These are phyloP conservation scores for Coemansia furcata DNA, from an alignment of 192 early-diverging fungal species.

Conservation along the genomic window DNA sequence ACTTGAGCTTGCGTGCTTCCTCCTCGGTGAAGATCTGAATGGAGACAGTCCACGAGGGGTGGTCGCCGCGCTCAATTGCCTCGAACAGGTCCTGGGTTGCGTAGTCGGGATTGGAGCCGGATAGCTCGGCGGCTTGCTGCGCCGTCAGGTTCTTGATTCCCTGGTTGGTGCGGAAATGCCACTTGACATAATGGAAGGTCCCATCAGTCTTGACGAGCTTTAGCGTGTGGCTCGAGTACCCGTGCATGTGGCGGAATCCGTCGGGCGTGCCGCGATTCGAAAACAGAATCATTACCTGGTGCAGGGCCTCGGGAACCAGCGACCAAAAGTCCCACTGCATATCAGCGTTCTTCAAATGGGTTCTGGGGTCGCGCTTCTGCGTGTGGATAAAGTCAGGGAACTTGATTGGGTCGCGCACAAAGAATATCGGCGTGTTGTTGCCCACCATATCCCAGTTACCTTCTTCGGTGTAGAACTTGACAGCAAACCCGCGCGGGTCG, in stretches of 20 bases:
- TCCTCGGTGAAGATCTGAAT: conserved; percentile 63
- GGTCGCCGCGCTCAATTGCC: conserved; percentile 61
- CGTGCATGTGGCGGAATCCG: conserved; percentile 79
- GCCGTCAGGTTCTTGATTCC: conserved; percentile 58
- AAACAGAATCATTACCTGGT: conserved; percentile 77
- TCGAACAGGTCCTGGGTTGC: conserved; percentile 62
- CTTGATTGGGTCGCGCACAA: conserved; percentile 74
- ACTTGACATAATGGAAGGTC: conserved; percentile 71
- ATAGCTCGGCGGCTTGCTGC: conserved; percentile 53
- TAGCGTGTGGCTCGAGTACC: conserved; percentile 75
- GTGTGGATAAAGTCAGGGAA: conserved; percentile 85
- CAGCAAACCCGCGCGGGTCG: conserved; percentile 78
- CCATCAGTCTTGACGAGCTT: conserved; percentile 67
- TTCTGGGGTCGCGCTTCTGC: conserved; percentile 79
- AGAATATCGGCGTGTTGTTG: conserved; percentile 83
- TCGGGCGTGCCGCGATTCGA: conserved; percentile 81
- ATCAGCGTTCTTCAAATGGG: conserved; percentile 66
- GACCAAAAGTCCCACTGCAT: conserved; percentile 82
- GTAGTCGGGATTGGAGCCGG: conserved; percentile 58
- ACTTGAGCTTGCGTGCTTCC: conserved; percentile 61
- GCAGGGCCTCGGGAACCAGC: conserved; percentile 70
- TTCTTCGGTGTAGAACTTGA: conserved; percentile 88
- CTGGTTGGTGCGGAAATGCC: conserved; percentile 78
- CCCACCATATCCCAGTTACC: conserved; percentile 86
- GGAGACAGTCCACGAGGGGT: conserved; percentile 64